These are phyloP conservation scores for Ramularia endophylla DNA, from an alignment of 2,329 filamentous ascomycete species.

Conservation along the genomic window DNA sequence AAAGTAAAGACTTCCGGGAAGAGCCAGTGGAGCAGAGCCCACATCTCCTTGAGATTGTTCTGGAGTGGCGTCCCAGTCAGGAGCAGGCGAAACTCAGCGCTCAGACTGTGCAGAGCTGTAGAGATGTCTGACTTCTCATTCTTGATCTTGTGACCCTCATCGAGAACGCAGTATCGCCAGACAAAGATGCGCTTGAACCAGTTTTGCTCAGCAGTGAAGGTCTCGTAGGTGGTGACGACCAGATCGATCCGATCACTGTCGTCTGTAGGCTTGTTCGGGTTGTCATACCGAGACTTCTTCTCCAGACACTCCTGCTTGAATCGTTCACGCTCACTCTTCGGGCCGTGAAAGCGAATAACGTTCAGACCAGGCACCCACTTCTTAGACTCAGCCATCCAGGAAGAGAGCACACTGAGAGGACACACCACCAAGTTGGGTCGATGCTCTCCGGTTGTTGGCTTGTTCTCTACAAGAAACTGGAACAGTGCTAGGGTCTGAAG, in stretches of 20 bases:
- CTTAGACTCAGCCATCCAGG: conserved; percentile 43
- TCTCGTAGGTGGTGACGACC: conserved; percentile 48
- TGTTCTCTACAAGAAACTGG: conserved; percentile 41
- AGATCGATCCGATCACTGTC: conserved; percentile 38
- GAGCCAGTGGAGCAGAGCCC: conserved; percentile 53
- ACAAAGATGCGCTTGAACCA: conserved; percentile 49
- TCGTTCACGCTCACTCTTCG: conserved; percentile 36
- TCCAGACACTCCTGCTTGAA: conserved; percentile 34
- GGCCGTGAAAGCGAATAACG: conserved; percentile 44
- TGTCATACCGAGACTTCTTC: conserved; percentile 11
- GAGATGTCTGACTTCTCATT: conserved; percentile 44
- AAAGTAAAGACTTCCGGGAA: conserved; percentile 52
- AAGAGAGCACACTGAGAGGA: conserved; percentile 46
- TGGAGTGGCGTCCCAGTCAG: conserved; percentile 53
- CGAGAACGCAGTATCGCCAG: conserved; percentile 49
- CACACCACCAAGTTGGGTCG: conserved; percentile 45
- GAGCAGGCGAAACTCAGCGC: conserved; percentile 45
- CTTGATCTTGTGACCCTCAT: conserved; percentile 51
- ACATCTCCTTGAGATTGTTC: conserved; percentile 53
- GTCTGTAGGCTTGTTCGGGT: not conserved
- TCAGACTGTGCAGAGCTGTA: conserved; percentile 37
- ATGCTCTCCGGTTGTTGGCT: conserved; percentile 33
- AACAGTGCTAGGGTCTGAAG: conserved; percentile 47
- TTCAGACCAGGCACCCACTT: conserved; percentile 47
- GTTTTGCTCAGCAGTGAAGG: conserved; percentile 38